These are phyloP conservation scores for Coccinonectria pachysandricola DNA, from an alignment of 2,329 filamentous ascomycete genomes.

Conservation along the genomic window DNA sequence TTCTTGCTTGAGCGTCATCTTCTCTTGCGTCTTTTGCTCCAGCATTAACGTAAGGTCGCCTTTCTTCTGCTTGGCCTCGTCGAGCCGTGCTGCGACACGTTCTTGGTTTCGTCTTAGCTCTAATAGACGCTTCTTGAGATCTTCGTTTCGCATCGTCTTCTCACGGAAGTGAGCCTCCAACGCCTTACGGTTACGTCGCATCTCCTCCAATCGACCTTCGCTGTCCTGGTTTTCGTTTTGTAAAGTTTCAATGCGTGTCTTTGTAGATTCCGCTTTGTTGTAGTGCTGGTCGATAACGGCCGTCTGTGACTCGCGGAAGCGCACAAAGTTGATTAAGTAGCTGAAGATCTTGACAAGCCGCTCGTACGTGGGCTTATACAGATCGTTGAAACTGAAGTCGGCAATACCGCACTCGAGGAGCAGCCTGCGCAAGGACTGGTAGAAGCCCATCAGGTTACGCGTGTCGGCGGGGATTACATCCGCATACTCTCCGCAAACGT, in stretches of 20 bases:
- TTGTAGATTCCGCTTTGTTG: slow-evolving; percentile 79
- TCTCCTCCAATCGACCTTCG: slow-evolving; percentile 67
- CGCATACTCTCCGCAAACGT: slow-evolving; percentile 71
- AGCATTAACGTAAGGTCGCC: slow-evolving; percentile 60
- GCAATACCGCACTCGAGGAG: slow-evolving; percentile 81
- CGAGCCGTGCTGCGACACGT: slow-evolving; percentile 69
- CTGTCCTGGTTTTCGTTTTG: slow-evolving; percentile 82
- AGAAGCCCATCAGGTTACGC: slow-evolving; percentile 92
- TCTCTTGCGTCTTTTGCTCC: slow-evolving; percentile 61
- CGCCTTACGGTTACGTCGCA: slow-evolving; percentile 67
- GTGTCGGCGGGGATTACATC: slow-evolving; percentile 84
- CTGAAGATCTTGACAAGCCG: slow-evolving; percentile 92
- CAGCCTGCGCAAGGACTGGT: slow-evolving; percentile 68
- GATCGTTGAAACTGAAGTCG: slow-evolving; percentile 87
- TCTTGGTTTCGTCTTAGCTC: slow-evolving; percentile 77
- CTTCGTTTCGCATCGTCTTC: slow-evolving; percentile 77
- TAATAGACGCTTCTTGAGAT: slow-evolving; percentile 70
- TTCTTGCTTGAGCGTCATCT: slow-evolving; percentile 67
- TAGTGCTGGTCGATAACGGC: slow-evolving; percentile 85
- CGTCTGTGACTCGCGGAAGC: slow-evolving; percentile 90
- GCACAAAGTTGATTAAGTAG: slow-evolving; percentile 97
- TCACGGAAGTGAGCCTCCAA: slow-evolving; percentile 76
- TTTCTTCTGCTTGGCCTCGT: slow-evolving; percentile 75
- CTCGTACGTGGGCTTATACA: slow-evolving; percentile 83
- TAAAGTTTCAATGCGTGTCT: slow-evolving; percentile 76